Base-by-base conservation (phyloP, 2,329 filamentous ascomycete genomes). In the Penicillium occitanis region DNA sequence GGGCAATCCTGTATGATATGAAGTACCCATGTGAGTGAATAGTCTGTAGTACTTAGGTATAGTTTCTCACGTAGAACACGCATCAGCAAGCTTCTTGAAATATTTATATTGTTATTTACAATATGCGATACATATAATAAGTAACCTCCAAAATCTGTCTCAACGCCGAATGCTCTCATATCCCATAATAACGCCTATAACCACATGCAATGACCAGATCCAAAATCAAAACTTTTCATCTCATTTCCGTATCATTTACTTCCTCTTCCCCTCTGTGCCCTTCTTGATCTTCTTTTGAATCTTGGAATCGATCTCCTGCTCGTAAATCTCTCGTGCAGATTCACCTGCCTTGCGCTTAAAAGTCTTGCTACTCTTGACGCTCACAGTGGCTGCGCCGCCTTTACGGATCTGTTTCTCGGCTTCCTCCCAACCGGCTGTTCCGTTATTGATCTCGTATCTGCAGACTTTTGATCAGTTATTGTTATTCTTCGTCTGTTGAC, bases 321-420 rank as follows among this genome's bases (percentile, higher is more conserved):
- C 79, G 67, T 76, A 80, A 48, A 83, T 81, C 63, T 85, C 83
- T 30, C 80, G 82, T 2, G 84, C 80, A 0, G 82, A 80, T 71
- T 85, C 83, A 7, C 82, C 81, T 60, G 87, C 90, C 80, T 96
- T 96, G 72, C 92, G 84, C 84, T 95, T 94, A 69, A 79, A 72
- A 3, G 73, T 72, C 79, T 93, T 92, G 66, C 82, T 83, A n/a
- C 88, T 87, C 83, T 93, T 95, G 64, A 98, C 87, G 75, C 91
- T 93, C 33, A 97, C 92, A 0, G 78, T 80, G 19, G 76, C 70
- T 37, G 75, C 72, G 46, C 72, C 76, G 88, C 90, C 17, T 84
- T 83, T 72, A 22, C 83, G 78, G 37, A 97, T 88, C 73, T 93
- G 89, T 74, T 90, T 90, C 79, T 97, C 93, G 3, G 86, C 86